phyloP scores from a whole-genome alignment of 1,284 basidiomycete genomes.

The Cryptococcus hybrid region DNA sequence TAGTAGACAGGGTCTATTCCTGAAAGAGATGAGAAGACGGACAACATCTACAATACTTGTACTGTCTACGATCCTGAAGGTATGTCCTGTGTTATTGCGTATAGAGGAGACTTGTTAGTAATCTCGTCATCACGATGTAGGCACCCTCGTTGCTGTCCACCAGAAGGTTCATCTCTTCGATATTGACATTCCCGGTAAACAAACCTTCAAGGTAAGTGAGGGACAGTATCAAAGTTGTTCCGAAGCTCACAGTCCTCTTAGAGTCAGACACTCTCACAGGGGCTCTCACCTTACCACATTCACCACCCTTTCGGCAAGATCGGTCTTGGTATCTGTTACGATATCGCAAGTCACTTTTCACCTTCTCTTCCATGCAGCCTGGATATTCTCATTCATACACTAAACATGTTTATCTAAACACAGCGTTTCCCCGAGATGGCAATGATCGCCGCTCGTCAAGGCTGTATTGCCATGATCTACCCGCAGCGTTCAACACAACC shows the following conservation, averaged over 20 bases:
- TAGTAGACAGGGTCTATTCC: slow-evolving; percentile 75
- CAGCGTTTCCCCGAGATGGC: slow-evolving; percentile 90
- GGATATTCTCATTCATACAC: not conserved
- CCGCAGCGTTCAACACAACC: slow-evolving; percentile 63
- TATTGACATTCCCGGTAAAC: slow-evolving; percentile 95
- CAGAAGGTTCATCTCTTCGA: slow-evolving; percentile 98
- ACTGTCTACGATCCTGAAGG: slow-evolving; percentile 64
- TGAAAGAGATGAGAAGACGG: slow-evolving; percentile 64
- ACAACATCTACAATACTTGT: slow-evolving; percentile 84
- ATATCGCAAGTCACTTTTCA: slow-evolving; percentile 43
- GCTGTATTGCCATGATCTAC: slow-evolving; percentile 84
- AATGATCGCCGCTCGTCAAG: slow-evolving; percentile 84
- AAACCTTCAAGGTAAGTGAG: slow-evolving; percentile 80
- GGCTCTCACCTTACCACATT: slow-evolving; percentile 77
- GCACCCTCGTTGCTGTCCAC: slow-evolving; percentile 80
- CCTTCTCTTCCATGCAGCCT: slow-evolving; percentile 1
- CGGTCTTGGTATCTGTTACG: slow-evolving; percentile 54
- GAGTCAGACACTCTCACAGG: slow-evolving; percentile 87
- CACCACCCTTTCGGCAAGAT: slow-evolving; percentile 63
- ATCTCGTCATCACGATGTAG: slow-evolving; percentile 48
- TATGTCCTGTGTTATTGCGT: not conserved
- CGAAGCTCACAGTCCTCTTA: not conserved
- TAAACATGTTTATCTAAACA: not conserved
- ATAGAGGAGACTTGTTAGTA: not conserved
- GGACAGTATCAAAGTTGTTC: not conserved